phyloP scores from a whole-genome alignment of 768 basidiomycete species.

The Termitomyces sp. region DNA sequence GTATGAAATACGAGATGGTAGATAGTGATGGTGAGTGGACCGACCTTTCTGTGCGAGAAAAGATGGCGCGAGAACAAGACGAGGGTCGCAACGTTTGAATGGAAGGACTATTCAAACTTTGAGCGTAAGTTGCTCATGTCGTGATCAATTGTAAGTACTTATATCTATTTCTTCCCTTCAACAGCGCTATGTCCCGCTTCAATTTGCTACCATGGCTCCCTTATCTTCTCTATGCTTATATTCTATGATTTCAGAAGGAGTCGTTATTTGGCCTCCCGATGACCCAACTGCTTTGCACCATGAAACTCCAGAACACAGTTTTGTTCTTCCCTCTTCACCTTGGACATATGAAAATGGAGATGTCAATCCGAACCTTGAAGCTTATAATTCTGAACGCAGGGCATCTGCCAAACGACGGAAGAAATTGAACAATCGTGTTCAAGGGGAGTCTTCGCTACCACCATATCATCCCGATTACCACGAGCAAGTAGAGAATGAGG shows the following conservation, averaged over 20 bases:
- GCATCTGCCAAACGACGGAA: constrained; percentile 15
- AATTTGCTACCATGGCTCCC: neutral
- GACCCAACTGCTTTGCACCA: constrained; percentile 43
- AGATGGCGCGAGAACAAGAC: constrained; percentile 14
- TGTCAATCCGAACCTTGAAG: constrained; percentile 70
- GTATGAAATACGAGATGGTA: constrained; percentile 71
- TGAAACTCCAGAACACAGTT: constrained; percentile 29
- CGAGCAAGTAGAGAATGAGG: constrained; percentile 22
- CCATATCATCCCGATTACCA: constrained; percentile 76
- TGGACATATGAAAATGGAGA: constrained; percentile 82
- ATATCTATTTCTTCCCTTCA: neutral
- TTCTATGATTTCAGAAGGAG: constrained; percentile 15
- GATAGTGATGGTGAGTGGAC: constrained; percentile 72
- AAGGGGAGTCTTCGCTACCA: constrained; percentile 47
- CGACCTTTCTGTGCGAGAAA: constrained; percentile 26
- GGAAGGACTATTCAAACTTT: constrained; percentile 8
- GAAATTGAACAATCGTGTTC: constrained; percentile 12
- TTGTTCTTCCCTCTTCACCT: constrained; percentile 55
- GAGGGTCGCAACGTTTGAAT: constrained; percentile 15
- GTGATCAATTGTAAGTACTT: constrained; percentile 5
- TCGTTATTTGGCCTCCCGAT: constrained; percentile 62
- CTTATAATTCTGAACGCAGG: constrained; percentile 43
- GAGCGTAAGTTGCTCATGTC: neutral
- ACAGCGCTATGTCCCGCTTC: neutral
- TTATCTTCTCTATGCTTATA: neutral